Percentiles rank a stretch among this genome's conserved stretches.
phyloP scores from a whole-genome alignment of 768 basidiomycete genomes.

The Amanita polypyramis region DNA sequence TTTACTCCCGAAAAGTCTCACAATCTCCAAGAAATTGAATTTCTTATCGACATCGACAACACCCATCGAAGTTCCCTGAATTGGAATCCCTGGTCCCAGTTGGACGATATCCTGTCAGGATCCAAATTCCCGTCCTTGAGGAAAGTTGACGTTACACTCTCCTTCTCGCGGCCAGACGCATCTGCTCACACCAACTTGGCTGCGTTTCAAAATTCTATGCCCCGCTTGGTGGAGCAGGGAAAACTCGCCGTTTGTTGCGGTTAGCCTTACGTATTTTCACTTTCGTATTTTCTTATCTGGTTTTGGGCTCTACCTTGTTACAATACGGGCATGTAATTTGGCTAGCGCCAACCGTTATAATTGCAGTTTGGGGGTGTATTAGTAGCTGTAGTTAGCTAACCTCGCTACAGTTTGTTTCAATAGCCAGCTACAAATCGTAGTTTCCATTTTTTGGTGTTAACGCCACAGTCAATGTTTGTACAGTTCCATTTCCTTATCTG shows the following conservation, averaged over 20 bases:
- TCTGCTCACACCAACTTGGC: neutral
- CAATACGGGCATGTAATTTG: too few relatives aligned
- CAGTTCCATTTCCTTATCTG: too few relatives aligned
- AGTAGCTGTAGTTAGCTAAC: too few relatives aligned
- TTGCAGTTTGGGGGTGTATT: too few relatives aligned
- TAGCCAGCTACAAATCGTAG: too few relatives aligned
- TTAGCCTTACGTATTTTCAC: neutral
- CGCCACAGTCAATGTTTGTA: too few relatives aligned
- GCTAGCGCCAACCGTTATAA: too few relatives aligned
- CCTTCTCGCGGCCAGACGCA: neutral
- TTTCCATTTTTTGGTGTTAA: too few relatives aligned
- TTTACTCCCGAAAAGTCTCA: conserved; percentile 2
- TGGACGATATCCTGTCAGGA: conserved; percentile 8
- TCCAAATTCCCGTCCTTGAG: conserved; percentile 4
- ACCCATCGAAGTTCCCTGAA: conserved; percentile 2
- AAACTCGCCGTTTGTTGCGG: neutral
- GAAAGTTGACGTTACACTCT: conserved; percentile 4
- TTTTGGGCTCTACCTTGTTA: too few relatives aligned
- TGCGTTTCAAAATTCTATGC: neutral
- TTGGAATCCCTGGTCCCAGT: conserved; percentile 8
- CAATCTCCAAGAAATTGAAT: conserved; percentile 8
- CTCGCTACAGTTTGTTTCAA: too few relatives aligned
- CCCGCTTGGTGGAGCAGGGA: neutral
- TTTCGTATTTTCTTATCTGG: too few relatives aligned
- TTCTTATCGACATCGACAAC: conserved; percentile 10